Base-by-base conservation (phyloP, 169 alveolate species). In the Cryptosporidium muris region DNA sequence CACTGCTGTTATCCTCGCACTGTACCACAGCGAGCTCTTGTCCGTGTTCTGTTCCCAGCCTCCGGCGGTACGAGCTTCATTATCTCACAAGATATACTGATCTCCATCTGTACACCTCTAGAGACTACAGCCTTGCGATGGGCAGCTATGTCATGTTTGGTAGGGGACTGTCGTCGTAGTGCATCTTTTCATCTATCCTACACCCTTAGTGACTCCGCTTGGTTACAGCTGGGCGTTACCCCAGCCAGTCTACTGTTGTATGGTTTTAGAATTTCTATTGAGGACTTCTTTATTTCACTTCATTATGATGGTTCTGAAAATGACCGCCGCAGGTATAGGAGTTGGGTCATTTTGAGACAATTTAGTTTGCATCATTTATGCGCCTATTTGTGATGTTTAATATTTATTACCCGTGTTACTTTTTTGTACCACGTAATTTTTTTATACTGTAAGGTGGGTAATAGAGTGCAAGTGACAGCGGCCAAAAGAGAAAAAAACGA, bases 1-100 rank as follows among this genome's bases (percentile, higher is more conserved):
- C 60, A 74, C 85, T 74, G 38, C 85, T 58, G 85, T 54, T 74
- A 74, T 74, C 85, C 85, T 74, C 43, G 42, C 85, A 74, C 85
- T 68, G 85, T 74, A 74, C 85, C 42, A 60, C 85, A 60, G 85
- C 67, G 85, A 74, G 66, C 43, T 48, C 85, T 74, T 74, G 43
- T 74, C 85, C 85, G 85, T 74, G 85, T 68, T 74, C 85, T 74
- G 85, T 74, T 74, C 54, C 85, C 85, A 74, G 85, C 85, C 85
- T 74, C 85, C 85, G 85, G 85, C 85, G 85, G 85, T 74, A 53
- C 85, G 85, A 54, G 43, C 66, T 58, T 74, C 85, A 74, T 43
- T 74, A 74, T 74, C 85, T 36, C 85, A 74, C 85, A 58, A 74
- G 85, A 16, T 62, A 58, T 25, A 66, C 60, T 49, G 12, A 68